Evolutionary conservation across 306 rosid genomes (phyloP), one percentile per base, ranked within the genome.

Genomic region (Citrullus mucosospermus): DNA sequence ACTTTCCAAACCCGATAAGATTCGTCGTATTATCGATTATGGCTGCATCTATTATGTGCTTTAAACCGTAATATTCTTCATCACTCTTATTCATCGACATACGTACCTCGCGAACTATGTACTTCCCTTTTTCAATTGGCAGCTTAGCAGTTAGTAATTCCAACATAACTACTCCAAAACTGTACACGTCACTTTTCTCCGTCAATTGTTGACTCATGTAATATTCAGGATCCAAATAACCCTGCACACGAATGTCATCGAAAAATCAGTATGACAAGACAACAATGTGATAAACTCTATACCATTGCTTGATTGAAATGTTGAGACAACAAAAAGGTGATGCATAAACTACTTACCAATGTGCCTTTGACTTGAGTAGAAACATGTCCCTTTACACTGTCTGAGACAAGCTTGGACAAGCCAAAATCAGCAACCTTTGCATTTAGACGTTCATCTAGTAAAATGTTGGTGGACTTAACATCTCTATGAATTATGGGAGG

Each of bases 361-460:
- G 98, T 95, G 75, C 97, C 99, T 83, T 95, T 95, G 44, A 92
- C 99, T 83, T 95, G 97, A 77, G 97, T 95, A 15, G 97, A 95
- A 68, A 95, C 93, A 68, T 95, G 97, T 41, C 97, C 93, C 87
- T 91, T 92, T 34, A 55, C 93, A 81, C 90, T 78, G 84, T 92
- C 97, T 43, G 91, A 81, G 50, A 87, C 91, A 5, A 92, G 87
- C 87, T 92, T 95, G 59, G 97, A 95, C 85, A 95, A 85, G 63
- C 99, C 99, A 86, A 95, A 95, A 88, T 95, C 99, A 36, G 97
- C 96, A 85, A 95, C 99, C 81, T 92, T 95, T 43, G 97, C 97
- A 0, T 91, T 90, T 80, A 95, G 84, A 83, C 48, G 80, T 78
- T 89, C 99, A 80, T 95, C 99, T 32, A 95, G 78, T 46, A 95